Percentiles rank a stretch among this genome's conserved stretches.
Evolutionary conservation across 2,329 filamentous ascomycete species (phyloP).

Genomic region (Podosphaera aphanis): DNA sequence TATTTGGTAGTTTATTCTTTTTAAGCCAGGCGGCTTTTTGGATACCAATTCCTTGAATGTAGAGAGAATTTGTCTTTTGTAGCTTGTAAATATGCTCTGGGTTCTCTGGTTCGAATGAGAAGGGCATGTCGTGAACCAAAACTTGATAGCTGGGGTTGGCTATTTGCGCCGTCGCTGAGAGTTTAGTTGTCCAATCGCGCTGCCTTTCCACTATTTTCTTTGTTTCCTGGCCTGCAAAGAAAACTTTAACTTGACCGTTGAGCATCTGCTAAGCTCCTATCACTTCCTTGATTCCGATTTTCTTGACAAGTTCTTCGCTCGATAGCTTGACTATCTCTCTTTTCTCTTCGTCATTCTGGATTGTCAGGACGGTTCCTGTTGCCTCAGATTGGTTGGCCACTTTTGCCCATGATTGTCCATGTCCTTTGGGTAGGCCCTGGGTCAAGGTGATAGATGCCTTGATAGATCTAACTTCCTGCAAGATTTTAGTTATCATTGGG

Average conservation of each 20-base stretch:
- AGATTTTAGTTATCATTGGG: background rate
- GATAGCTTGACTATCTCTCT: background rate
- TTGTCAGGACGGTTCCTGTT: background rate
- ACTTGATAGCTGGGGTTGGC: too few species aligned
- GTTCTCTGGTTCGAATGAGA: too few species aligned
- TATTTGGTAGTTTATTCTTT: too few species aligned
- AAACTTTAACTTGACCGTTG: background rate
- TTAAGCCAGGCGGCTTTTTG: too few species aligned
- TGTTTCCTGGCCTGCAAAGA: background rate
- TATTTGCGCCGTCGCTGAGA: too few species aligned
- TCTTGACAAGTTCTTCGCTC: background rate
- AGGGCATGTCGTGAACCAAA: too few species aligned
- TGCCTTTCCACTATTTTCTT: background rate
- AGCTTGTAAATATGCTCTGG: too few species aligned
- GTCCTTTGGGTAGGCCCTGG: background rate
- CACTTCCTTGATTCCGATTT: background rate
- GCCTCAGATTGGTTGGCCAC: background rate
- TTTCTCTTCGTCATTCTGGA: background rate
- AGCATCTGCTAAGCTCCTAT: background rate
- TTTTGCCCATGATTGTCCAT: background rate
- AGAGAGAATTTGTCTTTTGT: too few species aligned
- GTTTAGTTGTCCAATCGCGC: background rate
- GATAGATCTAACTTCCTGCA: background rate
- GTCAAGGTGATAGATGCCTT: background rate
- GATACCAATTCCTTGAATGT: too few species aligned